Conservation (phyloP, 805 yeast genomes). For the Saccharomycopsis synnaedendra region DNA sequence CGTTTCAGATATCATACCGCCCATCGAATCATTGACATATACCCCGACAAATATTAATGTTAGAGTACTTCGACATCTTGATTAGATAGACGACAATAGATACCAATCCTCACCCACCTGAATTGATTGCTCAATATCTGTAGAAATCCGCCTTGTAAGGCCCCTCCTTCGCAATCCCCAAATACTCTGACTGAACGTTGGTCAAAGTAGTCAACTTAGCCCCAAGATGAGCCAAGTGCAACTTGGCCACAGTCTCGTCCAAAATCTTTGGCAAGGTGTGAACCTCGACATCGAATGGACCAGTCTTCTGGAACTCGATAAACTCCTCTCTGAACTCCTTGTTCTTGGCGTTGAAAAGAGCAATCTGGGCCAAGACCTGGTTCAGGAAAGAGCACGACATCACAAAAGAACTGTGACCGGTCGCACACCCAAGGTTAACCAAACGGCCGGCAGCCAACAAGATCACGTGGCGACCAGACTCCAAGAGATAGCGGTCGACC, state of each 20-base stretch:
- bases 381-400: conserved; percentile 99
- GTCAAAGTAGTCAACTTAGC: conserved; percentile 74
- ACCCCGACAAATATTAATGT: too few relatives aligned
- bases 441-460: conserved; percentile 98
- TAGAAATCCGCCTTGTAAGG: conserved; percentile 97
- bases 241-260: conserved; percentile 97
- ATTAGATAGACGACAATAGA: too few relatives aligned
- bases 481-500: conserved; percentile 92
- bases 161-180: conserved; percentile 85
- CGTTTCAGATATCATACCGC: too few relatives aligned
- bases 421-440: conserved; percentile 98
- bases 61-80: too few relatives aligned
- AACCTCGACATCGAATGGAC: conserved; percentile 84
- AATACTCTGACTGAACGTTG: conserved; percentile 81
- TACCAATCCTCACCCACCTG: too few relatives aligned
- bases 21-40: too few relatives aligned
- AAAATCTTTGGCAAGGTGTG: conserved; percentile 95
- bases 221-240: conserved; percentile 91
- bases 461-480: conserved; percentile 86
- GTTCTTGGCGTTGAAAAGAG: conserved; percentile 85
- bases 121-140: conserved; percentile 61
- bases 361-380: conserved; percentile 98
- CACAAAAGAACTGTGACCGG: conserved; percentile 98
- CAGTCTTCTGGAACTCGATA: conserved; percentile 88
- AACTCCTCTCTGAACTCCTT: conserved; percentile 63